Percentiles rank a stretch among this genome's conserved stretches.
These are phyloP conservation scores for Quercus gilva DNA, from an alignment of 306 rosid genomes.

Conservation along the genomic window DNA sequence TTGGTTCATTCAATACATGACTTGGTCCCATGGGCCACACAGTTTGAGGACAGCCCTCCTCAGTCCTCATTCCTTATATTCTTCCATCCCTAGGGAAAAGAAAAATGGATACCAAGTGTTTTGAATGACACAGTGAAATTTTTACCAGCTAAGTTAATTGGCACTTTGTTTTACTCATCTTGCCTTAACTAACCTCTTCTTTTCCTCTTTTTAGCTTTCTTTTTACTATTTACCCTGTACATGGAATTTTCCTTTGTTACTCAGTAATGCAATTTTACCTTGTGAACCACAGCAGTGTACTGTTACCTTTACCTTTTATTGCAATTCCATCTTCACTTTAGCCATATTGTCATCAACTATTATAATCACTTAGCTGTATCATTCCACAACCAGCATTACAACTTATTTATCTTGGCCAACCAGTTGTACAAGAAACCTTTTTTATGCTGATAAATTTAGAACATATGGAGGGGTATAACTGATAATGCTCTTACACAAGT, in stretches of 20 bases:
- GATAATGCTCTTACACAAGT: not conserved
- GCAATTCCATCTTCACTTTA: not conserved
- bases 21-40: not conserved
- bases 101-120: not conserved
- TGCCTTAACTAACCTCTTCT: not conserved
- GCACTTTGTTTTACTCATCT: not conserved
- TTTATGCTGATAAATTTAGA: not conserved
- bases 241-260: not conserved
- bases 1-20: not conserved
- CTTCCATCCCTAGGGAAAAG: not conserved
- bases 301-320: not conserved
- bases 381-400: not conserved
- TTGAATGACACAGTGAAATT: not conserved
- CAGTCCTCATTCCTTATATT: not conserved
- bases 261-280: not conserved
- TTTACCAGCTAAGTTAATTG: not conserved
- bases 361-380: not conserved
- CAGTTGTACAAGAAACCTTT: not conserved
- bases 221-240: not conserved
- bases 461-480: not conserved
- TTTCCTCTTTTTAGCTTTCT: not conserved
- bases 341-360: not conserved
- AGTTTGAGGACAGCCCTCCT: not conserved
- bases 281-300: not conserved
- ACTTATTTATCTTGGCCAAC: not conserved